phyloP scores from a whole-genome alignment of 2,329 filamentous ascomycete genomes.

The Aspergillus carbonarius region DNA sequence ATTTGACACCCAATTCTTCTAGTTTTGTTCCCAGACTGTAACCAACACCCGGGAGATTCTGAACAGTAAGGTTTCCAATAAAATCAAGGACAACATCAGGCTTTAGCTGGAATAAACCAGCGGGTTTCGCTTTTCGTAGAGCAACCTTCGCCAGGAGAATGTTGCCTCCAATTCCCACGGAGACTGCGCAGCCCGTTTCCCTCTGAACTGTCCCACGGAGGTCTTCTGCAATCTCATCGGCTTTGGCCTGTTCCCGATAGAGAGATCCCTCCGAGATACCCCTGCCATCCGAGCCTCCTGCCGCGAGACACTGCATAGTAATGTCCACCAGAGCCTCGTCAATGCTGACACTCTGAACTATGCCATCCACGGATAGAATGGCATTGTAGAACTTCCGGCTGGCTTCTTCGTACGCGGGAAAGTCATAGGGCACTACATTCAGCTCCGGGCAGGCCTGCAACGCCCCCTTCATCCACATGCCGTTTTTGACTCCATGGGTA shows the following conservation, averaged over 20 bases:
- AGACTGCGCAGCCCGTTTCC: conserved; percentile 81
- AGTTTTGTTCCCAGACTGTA: conserved; percentile 84
- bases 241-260: conserved; percentile 75
- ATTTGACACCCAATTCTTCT: conserved; percentile 78
- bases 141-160: conserved; percentile 90
- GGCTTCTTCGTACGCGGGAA: conserved; percentile 88
- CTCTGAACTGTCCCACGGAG: conserved; percentile 70
- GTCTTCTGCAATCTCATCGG: conserved; percentile 65
- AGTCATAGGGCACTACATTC: conserved; percentile 92
- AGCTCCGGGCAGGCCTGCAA: conserved; percentile 79
- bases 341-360: conserved; percentile 94
- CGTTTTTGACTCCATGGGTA: conserved; percentile 84
- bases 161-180: conserved; percentile 87
- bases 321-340: conserved; percentile 92
- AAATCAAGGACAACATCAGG: conserved; percentile 76
- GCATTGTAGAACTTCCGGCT: conserved; percentile 84
- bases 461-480: conserved; percentile 98
- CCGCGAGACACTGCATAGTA: conserved; percentile 66
- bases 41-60: conserved; percentile 87
- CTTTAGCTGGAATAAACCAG: conserved; percentile 85
- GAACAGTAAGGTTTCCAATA: conserved; percentile 73
- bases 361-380: conserved; percentile 73
- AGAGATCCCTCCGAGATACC: conserved; percentile 67
- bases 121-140: conserved; percentile 86
- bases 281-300: conserved; percentile 65